Evolutionary conservation across 441 rosid genomes (phyloP), one percentile per base, ranked within the genome.

Genomic region (Corymbia citriodora): DNA sequence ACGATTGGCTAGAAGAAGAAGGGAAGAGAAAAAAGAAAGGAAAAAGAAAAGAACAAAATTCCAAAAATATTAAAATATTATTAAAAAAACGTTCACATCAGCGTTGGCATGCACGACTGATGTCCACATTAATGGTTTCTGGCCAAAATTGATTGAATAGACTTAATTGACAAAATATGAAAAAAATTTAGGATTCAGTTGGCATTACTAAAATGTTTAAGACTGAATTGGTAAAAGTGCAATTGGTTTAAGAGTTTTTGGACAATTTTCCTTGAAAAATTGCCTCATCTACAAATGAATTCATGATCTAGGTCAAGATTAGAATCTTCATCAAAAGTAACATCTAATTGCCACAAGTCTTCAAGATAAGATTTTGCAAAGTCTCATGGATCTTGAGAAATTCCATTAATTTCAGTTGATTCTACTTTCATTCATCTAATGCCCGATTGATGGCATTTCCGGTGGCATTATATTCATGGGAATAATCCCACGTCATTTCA

Each of bases 51-150:
- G 59, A 55, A 55, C 8, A 55, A 18, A 4, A 55, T 40, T 40
- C 45, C 18, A 9, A 21, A 55, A 19, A 55, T 19, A 23, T 59
- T 4, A 0, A 57, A 59, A 57, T 57, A 59, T 1, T 59, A 59
- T 9, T 21, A 57, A 57, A 25, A 57, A 59, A 57, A 59, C 11
- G 23, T 1, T 11, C 11, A 4, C 1, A 21, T 21, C 18, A 55
- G 25, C 21, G 59, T 19, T 6, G 27, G 27, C 27, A 2, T 55
- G 21, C 10, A 57, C 13, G 17, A 4, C 25, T 10, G 0, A 57
- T 57, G 4, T 57, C 0, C 17, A 57, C 21, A 7, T 21, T 0
- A 57, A 4, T 13, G 18, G 25, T 59, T 59, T 59, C 0, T 3
- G 0, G 10, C 25, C 14, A 59, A 59, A 59, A 59, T 59, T 2